Conservation (phyloP, 371 early-diverging fungal species). For the Gilbertella persicaria region DNA sequence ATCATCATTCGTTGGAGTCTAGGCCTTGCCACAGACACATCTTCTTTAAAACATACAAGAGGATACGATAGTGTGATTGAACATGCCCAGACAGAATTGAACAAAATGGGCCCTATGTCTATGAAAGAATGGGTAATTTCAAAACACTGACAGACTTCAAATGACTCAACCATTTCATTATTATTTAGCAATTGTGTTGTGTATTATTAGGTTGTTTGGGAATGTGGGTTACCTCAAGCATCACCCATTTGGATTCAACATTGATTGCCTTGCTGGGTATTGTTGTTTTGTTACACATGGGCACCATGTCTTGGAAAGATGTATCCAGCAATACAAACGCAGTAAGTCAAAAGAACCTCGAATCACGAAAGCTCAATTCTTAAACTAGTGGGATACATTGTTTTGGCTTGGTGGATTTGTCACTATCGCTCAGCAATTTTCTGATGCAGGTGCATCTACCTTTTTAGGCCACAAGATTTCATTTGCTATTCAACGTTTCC, state of each 20-base stretch:
- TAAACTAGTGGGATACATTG: constrained; percentile 77
- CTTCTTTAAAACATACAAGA: constrained; percentile 18
- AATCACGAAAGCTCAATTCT: neutral
- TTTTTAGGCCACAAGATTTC: constrained; percentile 65
- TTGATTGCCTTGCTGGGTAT: constrained; percentile 72
- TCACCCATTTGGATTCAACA: constrained; percentile 65
- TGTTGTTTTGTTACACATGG: constrained; percentile 53
- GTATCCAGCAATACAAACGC: constrained; percentile 68
- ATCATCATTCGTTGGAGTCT: constrained; percentile 25
- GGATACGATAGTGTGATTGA: constrained; percentile 26
- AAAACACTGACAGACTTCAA: too few relatives aligned
- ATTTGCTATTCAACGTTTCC: constrained; percentile 27
- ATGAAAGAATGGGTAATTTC: constrained; percentile 42
- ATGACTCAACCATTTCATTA: too few relatives aligned
- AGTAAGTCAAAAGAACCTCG: constrained; percentile 23
- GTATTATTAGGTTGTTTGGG: constrained; percentile 59
- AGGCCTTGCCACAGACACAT: constrained; percentile 32
- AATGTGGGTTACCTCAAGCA: constrained; percentile 67
- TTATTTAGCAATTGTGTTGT: constrained; percentile 47
- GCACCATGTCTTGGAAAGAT: constrained; percentile 73
- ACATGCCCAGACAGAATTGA: constrained; percentile 37
- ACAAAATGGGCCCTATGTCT: constrained; percentile 41
- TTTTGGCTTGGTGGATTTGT: constrained; percentile 84
- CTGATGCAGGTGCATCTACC: constrained; percentile 66
- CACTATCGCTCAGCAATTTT: constrained; percentile 73